A percentile compares a stretch with the other conserved stretches of the same genome.
phyloP scores from a whole-genome alignment of 2,329 filamentous ascomycete species.

The Alternaria atra region DNA sequence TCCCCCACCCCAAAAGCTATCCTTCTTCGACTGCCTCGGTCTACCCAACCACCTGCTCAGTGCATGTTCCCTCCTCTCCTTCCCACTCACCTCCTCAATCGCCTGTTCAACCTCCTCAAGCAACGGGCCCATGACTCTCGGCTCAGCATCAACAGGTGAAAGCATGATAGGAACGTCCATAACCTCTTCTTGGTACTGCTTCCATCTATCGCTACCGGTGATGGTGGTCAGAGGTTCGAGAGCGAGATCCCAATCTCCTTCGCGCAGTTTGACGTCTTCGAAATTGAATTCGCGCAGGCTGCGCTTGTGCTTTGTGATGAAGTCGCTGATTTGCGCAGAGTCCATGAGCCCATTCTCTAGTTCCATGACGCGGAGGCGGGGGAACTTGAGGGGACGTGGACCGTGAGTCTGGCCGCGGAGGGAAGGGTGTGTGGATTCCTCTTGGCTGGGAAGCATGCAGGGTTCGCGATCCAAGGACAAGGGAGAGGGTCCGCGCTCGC shows the following conservation, averaged over 20 bases:
- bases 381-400: conserved; percentile 66
- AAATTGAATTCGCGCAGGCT: conserved; percentile 82
- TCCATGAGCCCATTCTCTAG: conserved; percentile 78
- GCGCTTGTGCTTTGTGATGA: conserved; percentile 72
- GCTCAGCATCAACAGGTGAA: conserved; percentile 44
- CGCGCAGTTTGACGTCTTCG: conserved; percentile 74
- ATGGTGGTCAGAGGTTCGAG: conserved; percentile 72
- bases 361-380: conserved; percentile 71
- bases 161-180: conserved; percentile 55
- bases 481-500: conserved; percentile 76
- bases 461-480: conserved; percentile 75
- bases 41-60: conserved; percentile 47
- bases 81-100: conserved; percentile 33
- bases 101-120: conserved; percentile 43
- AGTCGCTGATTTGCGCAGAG: conserved; percentile 72
- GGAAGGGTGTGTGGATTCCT: conserved; percentile 38
- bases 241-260: conserved; percentile 82
- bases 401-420: conserved; percentile 44
- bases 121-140: conserved; percentile 47
- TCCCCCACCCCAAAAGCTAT: conserved; percentile 47
- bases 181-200: conserved; percentile 52
- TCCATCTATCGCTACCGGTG: conserved; percentile 53
- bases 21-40: conserved; percentile 36
- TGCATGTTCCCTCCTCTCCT: conserved; percentile 32
- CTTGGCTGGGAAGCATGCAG: conserved; percentile 66